A percentile compares a stretch with the other conserved stretches of the same genome.
Conservation (phyloP, 106 monocot genomes). For the Cymbidium sinense region DNA sequence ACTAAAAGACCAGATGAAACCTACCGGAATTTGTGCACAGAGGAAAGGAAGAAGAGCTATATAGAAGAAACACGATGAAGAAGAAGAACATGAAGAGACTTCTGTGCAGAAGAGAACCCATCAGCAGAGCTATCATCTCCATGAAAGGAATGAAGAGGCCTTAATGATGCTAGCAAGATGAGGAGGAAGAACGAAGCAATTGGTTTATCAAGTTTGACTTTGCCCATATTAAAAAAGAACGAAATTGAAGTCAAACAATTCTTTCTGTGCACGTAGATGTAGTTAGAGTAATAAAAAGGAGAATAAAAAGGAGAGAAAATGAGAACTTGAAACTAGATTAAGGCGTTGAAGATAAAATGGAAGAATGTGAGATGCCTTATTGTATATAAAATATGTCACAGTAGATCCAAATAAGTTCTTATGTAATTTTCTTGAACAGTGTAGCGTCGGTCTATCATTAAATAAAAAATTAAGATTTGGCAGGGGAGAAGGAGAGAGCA, state of each 20-base stretch:
- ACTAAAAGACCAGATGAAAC: constrained; percentile 6
- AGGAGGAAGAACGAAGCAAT: background rate
- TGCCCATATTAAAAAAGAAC: background rate
- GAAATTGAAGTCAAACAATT: constrained; percentile 6
- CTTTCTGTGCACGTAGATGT: background rate
- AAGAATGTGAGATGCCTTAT: background rate
- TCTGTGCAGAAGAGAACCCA: constrained; percentile 16
- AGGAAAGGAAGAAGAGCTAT: constrained; percentile 26
- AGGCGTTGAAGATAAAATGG: background rate
- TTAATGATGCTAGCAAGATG: constrained; percentile 1
- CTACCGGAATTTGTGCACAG: constrained; percentile 54
- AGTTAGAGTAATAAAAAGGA: background rate
- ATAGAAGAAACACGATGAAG: constrained; percentile 9
- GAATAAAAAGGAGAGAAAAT: background rate
- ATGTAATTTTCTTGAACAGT: too few relatives aligned
- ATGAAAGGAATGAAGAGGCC: background rate
- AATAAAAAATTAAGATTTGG: too few relatives aligned
- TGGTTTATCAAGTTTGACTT: constrained; percentile 1
- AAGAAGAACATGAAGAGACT: constrained; percentile 10
- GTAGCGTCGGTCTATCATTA: too few relatives aligned
- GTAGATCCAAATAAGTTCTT: too few relatives aligned
- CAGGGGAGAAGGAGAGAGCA: background rate
- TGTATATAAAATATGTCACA: background rate
- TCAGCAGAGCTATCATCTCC: background rate
- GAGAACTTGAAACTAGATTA: background rate